These are phyloP conservation scores for Ambrosiella beaveri DNA, from an alignment of 2,329 filamentous ascomycete genomes.

Conservation along the genomic window DNA sequence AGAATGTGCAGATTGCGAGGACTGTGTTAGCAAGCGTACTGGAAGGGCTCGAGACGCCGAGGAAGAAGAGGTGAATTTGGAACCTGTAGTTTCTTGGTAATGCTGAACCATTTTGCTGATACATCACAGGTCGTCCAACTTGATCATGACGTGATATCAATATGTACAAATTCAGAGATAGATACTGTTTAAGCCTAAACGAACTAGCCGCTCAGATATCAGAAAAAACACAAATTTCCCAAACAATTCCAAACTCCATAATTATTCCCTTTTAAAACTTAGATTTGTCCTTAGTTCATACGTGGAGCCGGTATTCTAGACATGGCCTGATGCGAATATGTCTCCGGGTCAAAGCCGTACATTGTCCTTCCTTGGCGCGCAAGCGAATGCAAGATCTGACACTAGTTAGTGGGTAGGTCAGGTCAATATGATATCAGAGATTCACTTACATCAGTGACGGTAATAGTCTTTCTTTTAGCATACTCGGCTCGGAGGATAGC, in stretches of 20 bases:
- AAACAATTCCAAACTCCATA: not conserved
- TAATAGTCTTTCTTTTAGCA: slow-evolving; percentile 42
- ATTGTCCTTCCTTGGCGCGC: slow-evolving; percentile 32
- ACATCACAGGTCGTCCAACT: not conserved
- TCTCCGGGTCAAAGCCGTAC: slow-evolving; percentile 38
- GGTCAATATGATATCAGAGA: not conserved
- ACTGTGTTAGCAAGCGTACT: slow-evolving; percentile 34
- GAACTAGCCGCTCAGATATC: too few relatives aligned
- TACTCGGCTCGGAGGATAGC: slow-evolving; percentile 37
- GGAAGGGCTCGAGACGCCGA: slow-evolving; percentile 28
- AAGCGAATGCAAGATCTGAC: slow-evolving; percentile 37
- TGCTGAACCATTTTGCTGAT: not conserved
- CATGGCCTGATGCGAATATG: slow-evolving; percentile 16
- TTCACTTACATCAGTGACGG: slow-evolving; percentile 38
- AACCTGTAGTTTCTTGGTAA: not conserved
- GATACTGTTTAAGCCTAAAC: not conserved
- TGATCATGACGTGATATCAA: not conserved
- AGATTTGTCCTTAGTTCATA: not conserved
- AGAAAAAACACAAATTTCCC: too few relatives aligned
- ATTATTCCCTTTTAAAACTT: not conserved
- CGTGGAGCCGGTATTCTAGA: not conserved
- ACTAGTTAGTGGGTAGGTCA: not conserved
- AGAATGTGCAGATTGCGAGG: slow-evolving; percentile 39
- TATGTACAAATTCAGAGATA: not conserved
- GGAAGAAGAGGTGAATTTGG: slow-evolving; percentile 28